Conservation (phyloP, 306 rosid genomes). For the Malus orientalis region DNA sequence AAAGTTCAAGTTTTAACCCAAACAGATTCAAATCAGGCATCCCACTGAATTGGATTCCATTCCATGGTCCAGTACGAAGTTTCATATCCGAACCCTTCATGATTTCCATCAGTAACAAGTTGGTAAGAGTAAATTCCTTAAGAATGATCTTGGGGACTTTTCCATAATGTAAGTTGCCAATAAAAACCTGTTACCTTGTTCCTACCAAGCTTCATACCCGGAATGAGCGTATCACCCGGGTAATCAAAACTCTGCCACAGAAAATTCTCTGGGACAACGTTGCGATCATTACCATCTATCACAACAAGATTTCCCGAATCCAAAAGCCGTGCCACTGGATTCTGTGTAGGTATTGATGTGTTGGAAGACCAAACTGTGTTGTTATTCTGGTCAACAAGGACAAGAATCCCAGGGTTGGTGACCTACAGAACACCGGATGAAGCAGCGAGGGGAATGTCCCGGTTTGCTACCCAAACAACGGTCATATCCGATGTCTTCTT, state of each 20-base stretch:
- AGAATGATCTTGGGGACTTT: slow-evolving; percentile 36
- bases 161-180: slow-evolving; percentile 28
- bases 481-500: not conserved
- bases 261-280: not conserved
- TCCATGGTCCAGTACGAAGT: not conserved
- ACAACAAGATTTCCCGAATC: slow-evolving; percentile 34
- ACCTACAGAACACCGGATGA: not conserved
- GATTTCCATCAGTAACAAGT: not conserved
- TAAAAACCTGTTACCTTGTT: slow-evolving; percentile 20
- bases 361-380: slow-evolving; percentile 36
- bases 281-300: slow-evolving; percentile 9
- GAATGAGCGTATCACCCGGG: slow-evolving; percentile 10
- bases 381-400: slow-evolving; percentile 9
- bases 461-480: slow-evolving; percentile 12
- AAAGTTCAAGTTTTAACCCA: too few species aligned
- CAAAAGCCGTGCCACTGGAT: slow-evolving; percentile 11
- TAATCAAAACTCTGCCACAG: slow-evolving; percentile 40
- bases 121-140: slow-evolving; percentile 18
- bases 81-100: not conserved
- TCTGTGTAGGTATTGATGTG: slow-evolving; percentile 5
- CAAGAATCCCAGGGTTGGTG: slow-evolving; percentile 5
- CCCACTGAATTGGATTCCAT: not conserved
- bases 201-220: slow-evolving; percentile 29
- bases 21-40: not conserved
- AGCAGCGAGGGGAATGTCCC: slow-evolving; percentile 2